phyloP scores from a whole-genome alignment of 345 rosid species.

The Hibiscus tridactylites region DNA sequence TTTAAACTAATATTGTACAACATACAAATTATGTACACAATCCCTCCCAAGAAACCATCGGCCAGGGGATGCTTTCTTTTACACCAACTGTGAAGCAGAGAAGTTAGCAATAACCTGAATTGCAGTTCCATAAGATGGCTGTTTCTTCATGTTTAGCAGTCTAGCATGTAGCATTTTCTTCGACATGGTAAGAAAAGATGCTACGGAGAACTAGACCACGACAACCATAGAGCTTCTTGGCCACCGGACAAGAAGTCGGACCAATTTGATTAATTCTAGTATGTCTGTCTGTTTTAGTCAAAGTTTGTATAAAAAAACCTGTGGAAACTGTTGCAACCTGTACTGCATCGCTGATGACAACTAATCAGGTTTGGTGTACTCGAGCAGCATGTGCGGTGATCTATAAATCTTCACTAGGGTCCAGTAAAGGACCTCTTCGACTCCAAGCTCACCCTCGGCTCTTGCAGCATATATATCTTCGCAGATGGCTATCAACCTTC shows the following conservation, averaged over 20 bases:
- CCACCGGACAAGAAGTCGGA: neutral
- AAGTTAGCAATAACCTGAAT: neutral
- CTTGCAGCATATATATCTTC: slow-evolving; percentile 95
- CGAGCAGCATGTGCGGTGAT: slow-evolving; percentile 98
- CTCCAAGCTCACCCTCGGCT: slow-evolving; percentile 94
- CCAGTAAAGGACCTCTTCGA: slow-evolving; percentile 98
- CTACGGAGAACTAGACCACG: neutral
- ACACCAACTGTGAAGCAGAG: neutral
- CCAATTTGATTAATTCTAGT: neutral
- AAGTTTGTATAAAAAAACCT: neutral
- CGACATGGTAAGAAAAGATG: neutral
- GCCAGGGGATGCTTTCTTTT: neutral
- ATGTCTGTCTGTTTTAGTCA: neutral
- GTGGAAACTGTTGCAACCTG: slow-evolving; percentile 1
- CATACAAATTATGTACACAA: neutral
- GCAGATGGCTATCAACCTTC: slow-evolving; percentile 89
- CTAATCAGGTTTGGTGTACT: slow-evolving; percentile 84
- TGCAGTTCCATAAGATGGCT: neutral
- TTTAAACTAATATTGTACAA: neutral
- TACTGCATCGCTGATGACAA: neutral
- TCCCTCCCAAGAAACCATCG: neutral
- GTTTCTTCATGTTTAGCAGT: too few species aligned
- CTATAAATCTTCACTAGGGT: slow-evolving; percentile 91
- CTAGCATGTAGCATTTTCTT: neutral
- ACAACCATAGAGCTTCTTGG: slow-evolving; percentile 1